Percentiles rank a stretch among this genome's conserved stretches.
Evolutionary conservation across 2,329 filamentous ascomycete genomes (phyloP).

Genomic region (Penicillium olsonii): DNA sequence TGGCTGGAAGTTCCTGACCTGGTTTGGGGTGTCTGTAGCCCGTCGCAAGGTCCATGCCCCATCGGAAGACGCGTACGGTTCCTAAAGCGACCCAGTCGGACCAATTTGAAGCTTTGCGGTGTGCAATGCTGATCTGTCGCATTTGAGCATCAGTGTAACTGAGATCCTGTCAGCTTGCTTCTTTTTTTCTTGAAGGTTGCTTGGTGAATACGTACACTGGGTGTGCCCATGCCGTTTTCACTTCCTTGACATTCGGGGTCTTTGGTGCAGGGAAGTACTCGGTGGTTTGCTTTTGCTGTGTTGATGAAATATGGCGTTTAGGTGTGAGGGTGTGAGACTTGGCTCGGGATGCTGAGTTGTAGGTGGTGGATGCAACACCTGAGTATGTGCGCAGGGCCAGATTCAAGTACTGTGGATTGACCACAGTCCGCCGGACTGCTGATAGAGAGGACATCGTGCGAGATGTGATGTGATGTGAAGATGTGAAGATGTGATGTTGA

Average conservation of each 20-base stretch:
- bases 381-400: slow-evolving; percentile 28
- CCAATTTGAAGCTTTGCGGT: slow-evolving; percentile 70
- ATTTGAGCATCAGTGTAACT: slow-evolving; percentile 78
- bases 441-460: slow-evolving; percentile 32
- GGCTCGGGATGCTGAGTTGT: slow-evolving; percentile 17
- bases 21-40: slow-evolving; percentile 73
- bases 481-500: background rate
- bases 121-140: slow-evolving; percentile 70
- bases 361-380: slow-evolving; percentile 21
- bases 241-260: slow-evolving; percentile 22
- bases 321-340: slow-evolving; percentile 8
- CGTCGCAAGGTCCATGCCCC: slow-evolving; percentile 78
- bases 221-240: slow-evolving; percentile 17
- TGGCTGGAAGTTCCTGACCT: slow-evolving; percentile 47
- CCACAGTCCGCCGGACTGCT: slow-evolving; percentile 28
- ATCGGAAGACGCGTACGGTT: slow-evolving; percentile 74
- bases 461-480: background rate
- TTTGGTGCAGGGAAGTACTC: slow-evolving; percentile 21
- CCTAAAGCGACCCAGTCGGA: slow-evolving; percentile 79
- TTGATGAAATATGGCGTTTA: slow-evolving; percentile 19
- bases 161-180: slow-evolving; percentile 15
- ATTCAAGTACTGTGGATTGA: slow-evolving; percentile 29
- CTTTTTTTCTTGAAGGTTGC: slow-evolving; percentile 31
- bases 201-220: slow-evolving; percentile 19
- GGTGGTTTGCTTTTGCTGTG: slow-evolving; percentile 16